These are phyloP conservation scores for Fennellomyces sp. DNA, from an alignment of 371 early-diverging fungal species.

Conservation along the genomic window DNA sequence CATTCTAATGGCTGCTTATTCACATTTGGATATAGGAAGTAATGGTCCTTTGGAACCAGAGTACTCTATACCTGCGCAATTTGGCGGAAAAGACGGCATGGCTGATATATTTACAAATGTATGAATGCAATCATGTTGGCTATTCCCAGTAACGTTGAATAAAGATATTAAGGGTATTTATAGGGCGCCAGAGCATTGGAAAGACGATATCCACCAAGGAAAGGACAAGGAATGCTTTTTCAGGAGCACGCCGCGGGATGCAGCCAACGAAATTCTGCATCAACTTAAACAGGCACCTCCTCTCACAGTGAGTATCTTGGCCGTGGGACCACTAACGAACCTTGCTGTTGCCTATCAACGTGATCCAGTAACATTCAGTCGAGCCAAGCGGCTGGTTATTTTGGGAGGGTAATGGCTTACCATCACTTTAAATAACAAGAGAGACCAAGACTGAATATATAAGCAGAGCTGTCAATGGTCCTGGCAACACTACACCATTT, in stretches of 20 bases:
- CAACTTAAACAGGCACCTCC: constrained; percentile 46
- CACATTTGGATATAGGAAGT: not conserved
- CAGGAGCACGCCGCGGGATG: constrained; percentile 35
- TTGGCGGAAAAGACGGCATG: not conserved
- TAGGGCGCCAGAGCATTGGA: constrained; percentile 11
- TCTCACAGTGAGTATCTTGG: constrained; percentile 50
- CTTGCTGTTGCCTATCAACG: constrained; percentile 49
- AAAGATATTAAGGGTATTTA: not conserved
- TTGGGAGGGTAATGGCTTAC: constrained; percentile 49
- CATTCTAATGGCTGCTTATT: too few relatives aligned
- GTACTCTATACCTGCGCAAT: not conserved
- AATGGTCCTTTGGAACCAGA: not conserved
- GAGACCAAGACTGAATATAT: not conserved
- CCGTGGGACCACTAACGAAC: constrained; percentile 60
- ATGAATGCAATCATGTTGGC: not conserved
- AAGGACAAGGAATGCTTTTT: constrained; percentile 17
- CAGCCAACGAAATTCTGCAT: constrained; percentile 46
- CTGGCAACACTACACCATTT: constrained; percentile 50
- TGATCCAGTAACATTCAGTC: constrained; percentile 47
- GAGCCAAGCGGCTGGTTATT: constrained; percentile 47
- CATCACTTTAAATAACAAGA: not conserved
- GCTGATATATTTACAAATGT: constrained; percentile 2
- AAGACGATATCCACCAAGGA: constrained; percentile 1
- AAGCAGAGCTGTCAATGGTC: constrained; percentile 18
- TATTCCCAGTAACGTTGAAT: not conserved